Percentiles rank a stretch among this genome's conserved stretches.
These are phyloP conservation scores for Ormosia emarginata DNA, from an alignment of 306 rosid genomes.

Conservation along the genomic window DNA sequence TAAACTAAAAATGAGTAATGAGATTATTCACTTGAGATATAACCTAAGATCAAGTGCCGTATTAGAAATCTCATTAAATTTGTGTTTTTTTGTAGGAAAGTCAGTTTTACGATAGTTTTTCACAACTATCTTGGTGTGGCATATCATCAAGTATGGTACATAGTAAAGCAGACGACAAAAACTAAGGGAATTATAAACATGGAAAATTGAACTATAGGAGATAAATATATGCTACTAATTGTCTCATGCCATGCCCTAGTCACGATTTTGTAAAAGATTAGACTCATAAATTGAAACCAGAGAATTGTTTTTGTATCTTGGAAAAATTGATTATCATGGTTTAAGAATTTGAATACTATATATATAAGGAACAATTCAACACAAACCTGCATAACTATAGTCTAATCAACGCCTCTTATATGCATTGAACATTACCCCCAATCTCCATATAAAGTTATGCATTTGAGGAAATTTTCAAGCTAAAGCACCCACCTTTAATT, in stretches of 20 bases:
- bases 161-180: too few species aligned
- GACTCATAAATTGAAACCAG: neutral
- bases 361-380: neutral
- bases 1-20: too few species aligned
- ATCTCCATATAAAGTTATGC: neutral
- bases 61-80: too few species aligned
- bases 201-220: too few species aligned
- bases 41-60: too few species aligned
- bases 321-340: neutral
- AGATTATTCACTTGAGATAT: too few species aligned
- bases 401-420: neutral
- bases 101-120: too few species aligned
- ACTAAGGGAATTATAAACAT: too few species aligned
- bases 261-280: neutral
- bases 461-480: conserved; percentile 16
- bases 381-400: neutral
- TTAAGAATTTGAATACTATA: neutral
- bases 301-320: neutral
- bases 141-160: too few species aligned
- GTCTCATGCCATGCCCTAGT: neutral
- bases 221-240: neutral
- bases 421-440: neutral
- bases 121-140: too few species aligned
- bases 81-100: too few species aligned
- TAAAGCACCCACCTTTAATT: neutral